These are phyloP conservation scores for Aureobasidium sp. DNA, from an alignment of 2,329 filamentous ascomycete genomes.

Conservation along the genomic window DNA sequence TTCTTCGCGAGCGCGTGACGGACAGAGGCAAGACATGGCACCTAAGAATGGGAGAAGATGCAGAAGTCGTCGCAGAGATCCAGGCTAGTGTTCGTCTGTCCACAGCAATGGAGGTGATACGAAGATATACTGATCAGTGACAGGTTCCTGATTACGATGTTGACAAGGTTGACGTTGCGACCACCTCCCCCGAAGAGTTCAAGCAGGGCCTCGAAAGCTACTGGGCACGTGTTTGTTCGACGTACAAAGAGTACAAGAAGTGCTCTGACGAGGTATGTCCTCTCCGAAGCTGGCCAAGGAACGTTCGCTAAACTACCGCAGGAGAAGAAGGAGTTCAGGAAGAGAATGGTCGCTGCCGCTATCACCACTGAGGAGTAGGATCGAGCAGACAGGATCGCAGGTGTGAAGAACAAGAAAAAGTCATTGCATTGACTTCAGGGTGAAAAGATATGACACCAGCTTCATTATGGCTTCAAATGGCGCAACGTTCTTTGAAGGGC, in stretches of 20 bases:
- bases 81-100: background rate
- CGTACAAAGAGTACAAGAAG: background rate
- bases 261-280: background rate
- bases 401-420: no score
- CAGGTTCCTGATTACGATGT: background rate
- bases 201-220: background rate
- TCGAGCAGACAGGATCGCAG: no score
- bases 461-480: background rate
- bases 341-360: background rate
- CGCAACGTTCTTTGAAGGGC: background rate
- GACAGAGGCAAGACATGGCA: background rate
- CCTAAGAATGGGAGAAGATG: background rate
- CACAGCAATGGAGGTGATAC: background rate
- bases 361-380: background rate
- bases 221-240: background rate
- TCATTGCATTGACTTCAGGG: background rate
- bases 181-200: background rate
- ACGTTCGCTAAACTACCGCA: background rate
- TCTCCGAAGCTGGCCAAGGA: no score
- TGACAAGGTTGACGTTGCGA: background rate
- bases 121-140: background rate
- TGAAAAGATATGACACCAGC: background rate
- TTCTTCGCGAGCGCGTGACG: background rate
- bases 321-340: background rate
- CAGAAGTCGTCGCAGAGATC: background rate